These are phyloP conservation scores for Coccomyxa sp. DNA, from an alignment of 139 green algal genomes.

Conservation along the genomic window DNA sequence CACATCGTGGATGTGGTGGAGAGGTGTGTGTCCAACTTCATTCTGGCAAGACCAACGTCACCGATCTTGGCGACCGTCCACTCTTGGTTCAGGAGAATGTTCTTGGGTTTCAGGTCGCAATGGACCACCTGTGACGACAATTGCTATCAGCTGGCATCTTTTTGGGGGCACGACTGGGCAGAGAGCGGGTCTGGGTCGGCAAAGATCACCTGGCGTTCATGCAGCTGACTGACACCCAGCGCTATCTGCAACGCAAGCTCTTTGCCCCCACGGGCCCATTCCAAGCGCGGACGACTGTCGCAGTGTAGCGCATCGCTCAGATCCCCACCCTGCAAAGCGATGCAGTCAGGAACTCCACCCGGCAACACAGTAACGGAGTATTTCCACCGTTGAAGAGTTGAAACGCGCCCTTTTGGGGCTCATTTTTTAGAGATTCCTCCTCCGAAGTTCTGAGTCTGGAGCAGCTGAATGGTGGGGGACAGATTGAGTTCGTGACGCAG, in stretches of 20 bases:
- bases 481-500: too few species aligned
- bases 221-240: background rate
- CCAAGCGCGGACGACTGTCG: background rate
- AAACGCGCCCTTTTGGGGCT: too few species aligned
- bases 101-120: constrained; percentile 2
- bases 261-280: background rate
- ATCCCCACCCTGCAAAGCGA: background rate
- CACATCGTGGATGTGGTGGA: background rate
- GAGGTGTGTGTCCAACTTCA: background rate
- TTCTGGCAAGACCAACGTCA: constrained; percentile 5
- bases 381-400: too few species aligned
- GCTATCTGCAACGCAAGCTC: background rate
- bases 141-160: background rate
- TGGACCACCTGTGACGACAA: constrained; percentile 6
- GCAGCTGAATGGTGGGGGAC: too few species aligned
- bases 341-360: background rate
- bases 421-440: too few species aligned
- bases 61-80: constrained; percentile 9
- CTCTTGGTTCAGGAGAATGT: constrained; percentile 4
- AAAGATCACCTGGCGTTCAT: background rate
- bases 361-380: too few species aligned
- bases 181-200: background rate
- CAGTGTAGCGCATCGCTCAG: background rate
- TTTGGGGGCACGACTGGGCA: background rate
- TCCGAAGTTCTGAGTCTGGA: too few species aligned